A percentile compares a stretch with the other conserved stretches of the same genome.
phyloP scores from a whole-genome alignment of 163 green algal genomes.

The Volvox carteri region DNA sequence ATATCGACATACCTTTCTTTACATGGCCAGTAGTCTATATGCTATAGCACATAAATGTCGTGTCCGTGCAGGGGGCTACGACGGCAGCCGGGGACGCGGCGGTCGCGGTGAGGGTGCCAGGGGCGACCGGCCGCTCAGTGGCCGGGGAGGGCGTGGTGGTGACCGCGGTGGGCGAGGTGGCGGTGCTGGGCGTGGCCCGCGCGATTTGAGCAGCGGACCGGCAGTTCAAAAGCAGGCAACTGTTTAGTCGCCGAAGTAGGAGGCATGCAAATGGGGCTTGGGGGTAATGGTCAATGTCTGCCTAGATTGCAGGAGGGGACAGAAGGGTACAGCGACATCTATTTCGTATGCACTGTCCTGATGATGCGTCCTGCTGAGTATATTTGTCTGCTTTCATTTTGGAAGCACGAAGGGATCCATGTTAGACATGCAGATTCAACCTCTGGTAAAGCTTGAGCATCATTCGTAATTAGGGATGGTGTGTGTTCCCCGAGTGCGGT shows the following conservation, averaged over 20 bases:
- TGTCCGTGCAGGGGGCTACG: constrained; percentile 51
- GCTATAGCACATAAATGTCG: too few relatives aligned
- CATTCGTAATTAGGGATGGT: neutral
- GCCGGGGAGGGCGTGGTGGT: neutral
- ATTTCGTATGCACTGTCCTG: constrained; percentile 26
- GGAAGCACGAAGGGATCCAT: neutral
- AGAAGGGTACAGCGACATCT: neutral
- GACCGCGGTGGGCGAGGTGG: constrained; percentile 36
- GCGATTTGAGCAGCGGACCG: neutral
- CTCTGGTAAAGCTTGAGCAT: constrained; percentile 1
- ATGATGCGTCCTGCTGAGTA: neutral
- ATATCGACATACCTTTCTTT: too few relatives aligned
- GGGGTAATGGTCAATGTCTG: neutral
- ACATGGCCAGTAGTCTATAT: too few relatives aligned
- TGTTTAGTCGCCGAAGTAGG: too few relatives aligned
- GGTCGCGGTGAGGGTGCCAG: constrained; percentile 36
- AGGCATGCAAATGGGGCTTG: neutral
- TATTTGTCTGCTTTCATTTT: neutral
- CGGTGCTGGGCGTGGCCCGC: constrained; percentile 7
- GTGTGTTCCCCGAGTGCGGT: neutral
- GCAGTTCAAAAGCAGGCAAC: constrained; percentile 13
- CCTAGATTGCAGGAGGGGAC: neutral
- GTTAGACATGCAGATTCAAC: neutral
- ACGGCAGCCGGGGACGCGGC: constrained; percentile 36
- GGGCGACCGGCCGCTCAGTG: constrained; percentile 40